A percentile compares a stretch with the other conserved stretches of the same genome.
These are phyloP conservation scores for Cyclostephanos invisitatus DNA, from an alignment of 108 stramenopile genomes.

Conservation along the genomic window DNA sequence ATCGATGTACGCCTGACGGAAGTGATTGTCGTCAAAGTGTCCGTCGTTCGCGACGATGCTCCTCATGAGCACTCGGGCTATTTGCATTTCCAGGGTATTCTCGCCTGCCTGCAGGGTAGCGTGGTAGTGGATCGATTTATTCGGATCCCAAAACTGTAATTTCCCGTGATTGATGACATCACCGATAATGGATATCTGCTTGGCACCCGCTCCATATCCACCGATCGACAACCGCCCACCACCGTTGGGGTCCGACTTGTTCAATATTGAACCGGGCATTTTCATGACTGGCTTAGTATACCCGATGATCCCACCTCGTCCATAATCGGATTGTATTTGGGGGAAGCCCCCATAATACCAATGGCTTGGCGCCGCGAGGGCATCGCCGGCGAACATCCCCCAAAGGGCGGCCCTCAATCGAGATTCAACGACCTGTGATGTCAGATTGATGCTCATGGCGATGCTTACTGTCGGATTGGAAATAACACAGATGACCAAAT, in stretches of 20 bases:
- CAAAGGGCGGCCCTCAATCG: constrained; percentile 56
- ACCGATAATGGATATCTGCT: constrained; percentile 67
- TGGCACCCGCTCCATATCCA: constrained; percentile 13
- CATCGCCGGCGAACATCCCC: constrained; percentile 76
- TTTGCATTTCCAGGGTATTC: constrained; percentile 79
- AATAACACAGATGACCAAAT: neutral
- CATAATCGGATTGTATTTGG: constrained; percentile 72
- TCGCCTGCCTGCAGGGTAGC: constrained; percentile 77
- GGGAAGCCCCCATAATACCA: constrained; percentile 85
- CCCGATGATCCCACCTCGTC: constrained; percentile 49
- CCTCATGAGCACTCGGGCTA: constrained; percentile 73
- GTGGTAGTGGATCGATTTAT: constrained; percentile 82
- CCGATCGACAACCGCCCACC: constrained; percentile 65
- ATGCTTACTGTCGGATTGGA: constrained; percentile 6
- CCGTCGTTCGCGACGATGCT: constrained; percentile 54
- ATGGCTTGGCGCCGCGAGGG: constrained; percentile 80
- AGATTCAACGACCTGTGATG: constrained; percentile 26
- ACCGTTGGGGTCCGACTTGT: constrained; percentile 82
- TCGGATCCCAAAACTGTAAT: constrained; percentile 70
- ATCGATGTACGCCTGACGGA: constrained; percentile 74
- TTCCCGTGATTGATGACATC: constrained; percentile 91
- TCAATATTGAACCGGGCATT: constrained; percentile 78
- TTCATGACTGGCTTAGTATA: constrained; percentile 62
- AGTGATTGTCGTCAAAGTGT: constrained; percentile 59
- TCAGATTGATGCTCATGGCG: constrained; percentile 33